These are phyloP conservation scores for Trichoderma guizhouense DNA, from an alignment of 2,329 filamentous ascomycete species.

Conservation along the genomic window DNA sequence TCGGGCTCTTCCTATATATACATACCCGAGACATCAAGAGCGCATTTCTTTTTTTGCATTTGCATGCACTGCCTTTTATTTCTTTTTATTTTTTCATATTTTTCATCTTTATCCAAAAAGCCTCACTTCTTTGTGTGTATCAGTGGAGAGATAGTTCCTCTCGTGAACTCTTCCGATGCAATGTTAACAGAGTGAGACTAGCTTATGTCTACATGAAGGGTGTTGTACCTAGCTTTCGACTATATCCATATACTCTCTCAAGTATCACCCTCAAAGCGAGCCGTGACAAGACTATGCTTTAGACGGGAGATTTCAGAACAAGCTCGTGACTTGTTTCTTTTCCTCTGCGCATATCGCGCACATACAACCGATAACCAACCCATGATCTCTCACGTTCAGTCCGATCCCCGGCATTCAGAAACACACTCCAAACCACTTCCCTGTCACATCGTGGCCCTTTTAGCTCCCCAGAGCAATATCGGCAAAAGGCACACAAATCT, in stretches of 20 bases:
- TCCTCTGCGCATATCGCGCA: neutral
- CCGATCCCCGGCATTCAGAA: neutral
- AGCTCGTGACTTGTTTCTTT: neutral
- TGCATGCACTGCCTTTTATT: neutral
- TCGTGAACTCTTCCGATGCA: neutral
- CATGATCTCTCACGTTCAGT: neutral
- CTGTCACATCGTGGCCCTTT: neutral
- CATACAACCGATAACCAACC: neutral
- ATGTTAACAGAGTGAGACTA: neutral
- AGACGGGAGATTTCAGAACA: neutral
- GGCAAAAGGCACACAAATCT: neutral
- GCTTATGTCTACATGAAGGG: too few species aligned
- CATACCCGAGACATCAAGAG: neutral
- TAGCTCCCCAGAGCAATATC: neutral
- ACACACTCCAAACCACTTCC: neutral
- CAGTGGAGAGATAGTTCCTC: neutral
- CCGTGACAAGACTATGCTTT: neutral
- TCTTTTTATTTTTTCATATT: neutral
- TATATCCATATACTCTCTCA: neutral
- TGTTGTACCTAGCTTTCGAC: too few species aligned
- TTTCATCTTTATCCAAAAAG: neutral
- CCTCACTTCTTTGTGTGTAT: neutral
- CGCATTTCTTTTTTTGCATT: neutral
- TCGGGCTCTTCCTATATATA: slow-evolving; percentile 39
- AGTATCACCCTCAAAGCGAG: neutral